Evolutionary conservation across 2,329 filamentous ascomycete genomes (phyloP), one percentile per base, ranked within the genome.

Genomic region (Cryphonectria radicalis): DNA sequence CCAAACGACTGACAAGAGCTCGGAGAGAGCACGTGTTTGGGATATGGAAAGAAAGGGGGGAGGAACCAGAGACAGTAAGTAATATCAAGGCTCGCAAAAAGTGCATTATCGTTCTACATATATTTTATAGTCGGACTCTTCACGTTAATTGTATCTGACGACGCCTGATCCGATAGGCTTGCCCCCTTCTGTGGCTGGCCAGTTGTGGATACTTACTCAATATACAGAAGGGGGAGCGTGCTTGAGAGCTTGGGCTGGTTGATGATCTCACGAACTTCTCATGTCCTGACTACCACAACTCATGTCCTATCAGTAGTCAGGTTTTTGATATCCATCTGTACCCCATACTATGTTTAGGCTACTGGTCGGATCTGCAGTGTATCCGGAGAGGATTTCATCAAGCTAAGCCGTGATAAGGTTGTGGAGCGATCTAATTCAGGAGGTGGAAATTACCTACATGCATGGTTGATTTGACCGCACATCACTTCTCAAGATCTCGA

Each of bases 341-440:
- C 17, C 46, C 53, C 55, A 59, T 32, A 59, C 25, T 13, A 59
- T 59, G 5, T 19, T 32, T 28, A 17, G 55, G 25, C 55, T 59
- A 32, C 25, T 59, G 13, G 13, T 40, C n/a, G 25, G 53, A 57
- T 28, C 53, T 32, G 35, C 55, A 7, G 28, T 59, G 55, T 35
- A 59, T 32, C 13, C 14, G 25, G 28, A 35, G 8, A 35, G 28
- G 6, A 32, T 59, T 32, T 32, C 14, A 14, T 13, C 13, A 35
- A 19, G 28, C 55, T 59, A 59, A 19, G 25, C 55, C 28, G 55
- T 32, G 55, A 59, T 19, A 17, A 59, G 55, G 28, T 19, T 59
- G 55, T 59, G 55, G 55, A 32, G 25, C 55, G 55, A 32, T 59
- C 55, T 59, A 59, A 32, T 59, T 32, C 55, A 59, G 55, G 55